These are phyloP conservation scores for Skeletonema menzelii DNA, from an alignment of 108 stramenopile species.

Conservation along the genomic window DNA sequence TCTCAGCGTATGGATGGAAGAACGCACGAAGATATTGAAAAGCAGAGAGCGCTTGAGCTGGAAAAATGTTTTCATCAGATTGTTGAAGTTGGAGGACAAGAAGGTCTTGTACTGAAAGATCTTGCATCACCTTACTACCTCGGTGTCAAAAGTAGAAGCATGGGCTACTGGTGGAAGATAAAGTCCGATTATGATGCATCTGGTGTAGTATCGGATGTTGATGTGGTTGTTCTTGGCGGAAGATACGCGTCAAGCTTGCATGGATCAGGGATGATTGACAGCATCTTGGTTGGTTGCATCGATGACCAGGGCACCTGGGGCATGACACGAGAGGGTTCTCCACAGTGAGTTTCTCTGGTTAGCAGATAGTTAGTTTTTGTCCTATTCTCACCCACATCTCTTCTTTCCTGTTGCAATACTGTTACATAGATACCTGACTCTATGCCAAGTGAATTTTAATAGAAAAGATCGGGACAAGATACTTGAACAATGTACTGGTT, in stretches of 20 bases:
- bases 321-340: not conserved
- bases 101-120: conserved; percentile 85
- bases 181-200: conserved; percentile 42
- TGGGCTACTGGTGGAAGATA: conserved; percentile 77
- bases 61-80: conserved; percentile 63
- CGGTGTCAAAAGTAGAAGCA: conserved; percentile 46
- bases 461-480: conserved; percentile 23
- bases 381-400: not conserved
- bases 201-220: conserved; percentile 57
- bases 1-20: conserved; percentile 28
- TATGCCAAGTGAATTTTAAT: conserved; percentile 58
- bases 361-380: not conserved
- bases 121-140: conserved; percentile 71
- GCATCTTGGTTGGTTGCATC: conserved; percentile 65
- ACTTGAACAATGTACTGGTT: conserved; percentile 52
- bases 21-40: conserved; percentile 59
- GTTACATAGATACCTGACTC: conserved; percentile 43
- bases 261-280: conserved; percentile 45
- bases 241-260: conserved; percentile 15
- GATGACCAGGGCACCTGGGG: conserved; percentile 43
- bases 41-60: conserved; percentile 53
- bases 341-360: not conserved
- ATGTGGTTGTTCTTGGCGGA: conserved; percentile 53
- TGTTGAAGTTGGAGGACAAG: conserved; percentile 65
- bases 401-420: not conserved